These are phyloP conservation scores for Dictyostelium intermedium DNA, from an alignment of 78 protist species.

Conservation along the genomic window DNA sequence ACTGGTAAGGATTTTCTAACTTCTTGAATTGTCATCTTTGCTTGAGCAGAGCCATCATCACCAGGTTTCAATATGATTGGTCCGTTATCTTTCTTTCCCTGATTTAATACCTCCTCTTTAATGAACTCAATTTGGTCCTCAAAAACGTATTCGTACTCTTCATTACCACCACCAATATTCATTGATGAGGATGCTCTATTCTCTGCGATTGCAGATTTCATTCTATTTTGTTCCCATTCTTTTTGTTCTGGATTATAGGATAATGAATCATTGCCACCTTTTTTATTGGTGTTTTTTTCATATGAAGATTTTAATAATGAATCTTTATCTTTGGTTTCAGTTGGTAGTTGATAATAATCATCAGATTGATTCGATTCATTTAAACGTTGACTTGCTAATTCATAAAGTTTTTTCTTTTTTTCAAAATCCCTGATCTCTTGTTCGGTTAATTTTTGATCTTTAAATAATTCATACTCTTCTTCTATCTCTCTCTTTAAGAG, in stretches of 20 bases:
- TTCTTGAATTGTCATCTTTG: conserved; percentile 57
- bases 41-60: conserved; percentile 5
- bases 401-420: conserved; percentile 74
- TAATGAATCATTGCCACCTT: background rate
- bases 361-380: background rate
- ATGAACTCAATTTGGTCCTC: conserved; percentile 93
- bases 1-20: conserved; percentile 89
- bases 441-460: conserved; percentile 69
- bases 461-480: conserved; percentile 85
- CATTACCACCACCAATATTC: conserved; percentile 2
- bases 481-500: conserved; percentile 51
- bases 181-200: background rate
- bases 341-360: conserved; percentile 16
- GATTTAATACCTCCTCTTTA: conserved; percentile 44
- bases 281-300: background rate
- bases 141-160: conserved; percentile 78
- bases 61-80: background rate
- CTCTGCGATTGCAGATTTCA: conserved; percentile 26
- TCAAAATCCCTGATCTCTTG: conserved; percentile 82
- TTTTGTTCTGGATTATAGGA: conserved; percentile 61
- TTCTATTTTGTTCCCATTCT: conserved; percentile 83
- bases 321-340: background rate
- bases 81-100: conserved; percentile 18
- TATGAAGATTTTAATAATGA: background rate
- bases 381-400: conserved; percentile 72